Conservation (phyloP, 176 grass and related monocot genomes). For the Stipa capillata region DNA sequence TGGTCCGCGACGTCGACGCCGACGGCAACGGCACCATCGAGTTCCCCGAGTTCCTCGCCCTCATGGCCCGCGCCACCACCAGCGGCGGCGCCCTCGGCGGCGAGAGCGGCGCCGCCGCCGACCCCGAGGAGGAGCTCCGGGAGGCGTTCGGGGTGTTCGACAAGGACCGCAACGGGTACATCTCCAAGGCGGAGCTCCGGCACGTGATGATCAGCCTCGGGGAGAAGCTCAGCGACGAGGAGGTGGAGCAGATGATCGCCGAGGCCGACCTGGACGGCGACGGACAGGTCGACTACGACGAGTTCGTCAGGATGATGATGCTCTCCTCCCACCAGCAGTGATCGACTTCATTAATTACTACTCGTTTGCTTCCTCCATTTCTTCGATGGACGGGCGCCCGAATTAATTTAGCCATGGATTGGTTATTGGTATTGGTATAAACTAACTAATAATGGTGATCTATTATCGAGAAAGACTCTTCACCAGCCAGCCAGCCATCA, state of each 20-base stretch:
- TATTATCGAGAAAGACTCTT: too few relatives aligned
- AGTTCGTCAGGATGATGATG: slow-evolving; percentile 96
- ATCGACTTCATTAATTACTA: too few relatives aligned
- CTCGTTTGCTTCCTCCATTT: too few relatives aligned
- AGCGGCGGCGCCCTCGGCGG: neutral
- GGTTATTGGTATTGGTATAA: too few relatives aligned
- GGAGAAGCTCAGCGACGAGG: slow-evolving; percentile 64
- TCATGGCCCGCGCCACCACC: slow-evolving; percentile 58
- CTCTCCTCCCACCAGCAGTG: slow-evolving; percentile 25
- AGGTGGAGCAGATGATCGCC: slow-evolving; percentile 76
- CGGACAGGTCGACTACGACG: slow-evolving; percentile 64
- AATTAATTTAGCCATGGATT: too few relatives aligned
- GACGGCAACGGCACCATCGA: slow-evolving; percentile 84
- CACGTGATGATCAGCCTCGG: slow-evolving; percentile 81
- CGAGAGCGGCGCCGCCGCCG: too few relatives aligned
- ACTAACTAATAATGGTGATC: too few relatives aligned
- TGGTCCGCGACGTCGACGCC: slow-evolving; percentile 73
- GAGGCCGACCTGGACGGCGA: slow-evolving; percentile 81
- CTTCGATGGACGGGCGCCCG: too few relatives aligned
- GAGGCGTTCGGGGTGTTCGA: slow-evolving; percentile 97
- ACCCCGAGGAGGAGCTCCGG: slow-evolving; percentile 56
- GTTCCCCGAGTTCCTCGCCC: slow-evolving; percentile 57
- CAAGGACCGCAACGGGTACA: slow-evolving; percentile 80
- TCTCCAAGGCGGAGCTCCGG: slow-evolving; percentile 50
- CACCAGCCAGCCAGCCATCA: too few relatives aligned